Base-by-base conservation (phyloP, 495 filamentous ascomycete species). In the Lasiosphaeriaceae sp. region DNA sequence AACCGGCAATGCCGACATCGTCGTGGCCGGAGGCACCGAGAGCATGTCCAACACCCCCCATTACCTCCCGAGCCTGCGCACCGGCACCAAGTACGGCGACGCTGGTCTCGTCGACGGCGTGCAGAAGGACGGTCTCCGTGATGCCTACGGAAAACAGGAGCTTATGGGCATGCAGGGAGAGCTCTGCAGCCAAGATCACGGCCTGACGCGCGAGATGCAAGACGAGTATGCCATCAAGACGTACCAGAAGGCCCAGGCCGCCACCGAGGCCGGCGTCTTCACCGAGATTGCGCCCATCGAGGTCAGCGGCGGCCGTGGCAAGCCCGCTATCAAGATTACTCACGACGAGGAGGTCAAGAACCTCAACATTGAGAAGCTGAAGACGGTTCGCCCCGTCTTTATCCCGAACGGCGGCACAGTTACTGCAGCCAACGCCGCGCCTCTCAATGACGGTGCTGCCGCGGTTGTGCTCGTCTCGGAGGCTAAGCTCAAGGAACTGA, bases 1-100 rank as follows among this genome's bases (percentile, higher is more conserved):
- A 66, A 96, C 91, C 29, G 92, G 94, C 58, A 94, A 87, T 65
- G 92, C 94, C 60, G 85, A 89, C 54, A 83, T 94, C 59, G 85
- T 97, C 39, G 87, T 98, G 16, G 95, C 90, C 43, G 94, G 93
- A 63, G 94, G 94, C 56, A 83, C 92, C 56, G 94, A 98, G 80
- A 94, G 90, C 75, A 98, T 98, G 94, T 92, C 90, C 59, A 97
- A 97, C 77, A 80, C 85, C 48, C 95, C 95, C n/a, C 92, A 97
- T 77, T 98, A 98, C 78, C 84, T 96, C 45, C 90, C 90, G 45
- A 87, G 77, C 65, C 77, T 92, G 23, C 89, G 94, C 62, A 83
- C 74, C 49, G 94, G 94, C 48, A 83, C 85, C 68, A 96, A 96
- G 77, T 97, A 90, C 74, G 94, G 94, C 64, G 81, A 96, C 76